Percentiles rank a stretch among this genome's conserved stretches.
Conservation (phyloP, 306 rosid species). For the Cajanus cajan region DNA sequence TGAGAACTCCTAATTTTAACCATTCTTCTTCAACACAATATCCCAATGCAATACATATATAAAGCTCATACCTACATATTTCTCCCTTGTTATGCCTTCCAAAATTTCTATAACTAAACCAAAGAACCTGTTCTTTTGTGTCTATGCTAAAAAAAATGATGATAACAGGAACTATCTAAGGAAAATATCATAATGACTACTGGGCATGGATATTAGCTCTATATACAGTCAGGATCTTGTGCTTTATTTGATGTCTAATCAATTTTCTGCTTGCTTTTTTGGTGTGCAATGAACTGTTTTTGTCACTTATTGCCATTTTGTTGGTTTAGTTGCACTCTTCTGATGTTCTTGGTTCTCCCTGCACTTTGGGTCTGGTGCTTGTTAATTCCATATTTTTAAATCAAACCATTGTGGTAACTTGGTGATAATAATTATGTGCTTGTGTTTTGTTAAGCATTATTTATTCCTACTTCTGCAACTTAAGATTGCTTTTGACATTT, state of each 20-base stretch:
- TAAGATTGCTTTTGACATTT: conserved; percentile 29
- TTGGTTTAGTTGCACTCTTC: conserved; percentile 12
- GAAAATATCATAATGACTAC: background rate
- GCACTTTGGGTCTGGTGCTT: conserved; percentile 8
- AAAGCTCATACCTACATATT: background rate
- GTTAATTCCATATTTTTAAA: conserved; percentile 2
- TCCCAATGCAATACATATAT: background rate
- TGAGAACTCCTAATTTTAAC: background rate
- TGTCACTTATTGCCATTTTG: conserved; percentile 3
- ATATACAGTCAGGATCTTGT: background rate
- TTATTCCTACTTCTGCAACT: conserved; percentile 5
- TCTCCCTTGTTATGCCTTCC: background rate
- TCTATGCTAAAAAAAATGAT: background rate
- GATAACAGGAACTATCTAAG: background rate
- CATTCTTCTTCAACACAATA: background rate
- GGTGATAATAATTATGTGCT: conserved; percentile 5
- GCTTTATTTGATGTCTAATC: conserved; percentile 12
- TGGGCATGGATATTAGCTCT: background rate
- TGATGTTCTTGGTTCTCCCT: background rate
- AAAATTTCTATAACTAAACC: background rate
- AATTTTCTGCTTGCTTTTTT: background rate
- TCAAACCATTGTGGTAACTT: conserved; percentile 18
- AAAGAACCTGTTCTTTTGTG: conserved; percentile 1
- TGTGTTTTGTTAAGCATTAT: conserved; percentile 7
- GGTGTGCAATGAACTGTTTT: background rate